Evolutionary conservation across 1,284 basidiomycete genomes (phyloP).

Genomic region (Irpex sp.): DNA sequence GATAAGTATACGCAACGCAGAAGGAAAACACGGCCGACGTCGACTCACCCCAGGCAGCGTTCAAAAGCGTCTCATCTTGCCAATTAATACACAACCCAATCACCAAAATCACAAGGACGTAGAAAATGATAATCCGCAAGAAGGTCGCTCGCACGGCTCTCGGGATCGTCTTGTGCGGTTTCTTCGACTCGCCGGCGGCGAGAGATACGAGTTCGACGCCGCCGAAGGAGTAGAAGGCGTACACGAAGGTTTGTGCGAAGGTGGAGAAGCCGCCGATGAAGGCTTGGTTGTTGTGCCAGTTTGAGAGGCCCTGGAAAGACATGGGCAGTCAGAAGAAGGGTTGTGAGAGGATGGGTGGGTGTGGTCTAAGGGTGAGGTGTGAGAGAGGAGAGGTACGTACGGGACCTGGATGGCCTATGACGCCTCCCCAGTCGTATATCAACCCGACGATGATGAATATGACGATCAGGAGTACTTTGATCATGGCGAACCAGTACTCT

Average conservation of each 20-base stretch:
- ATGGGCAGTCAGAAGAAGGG: too few species aligned
- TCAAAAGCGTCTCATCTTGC: slow-evolving; percentile 43
- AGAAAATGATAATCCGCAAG: slow-evolving; percentile 62
- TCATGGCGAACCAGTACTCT: slow-evolving; percentile 31
- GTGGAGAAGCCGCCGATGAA: slow-evolving; percentile 52
- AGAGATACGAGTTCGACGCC: slow-evolving; percentile 73
- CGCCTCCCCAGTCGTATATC: slow-evolving; percentile 52
- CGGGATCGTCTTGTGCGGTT: slow-evolving; percentile 60
- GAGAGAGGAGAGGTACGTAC: slow-evolving; percentile 21
- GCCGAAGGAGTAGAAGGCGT: slow-evolving; percentile 67
- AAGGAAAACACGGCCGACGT: not conserved
- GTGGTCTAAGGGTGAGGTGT: not conserved
- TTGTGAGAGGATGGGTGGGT: not conserved
- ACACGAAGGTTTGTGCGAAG: slow-evolving; percentile 53
- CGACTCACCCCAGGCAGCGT: slow-evolving; percentile 37
- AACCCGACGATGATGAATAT: slow-evolving; percentile 30
- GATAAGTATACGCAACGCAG: not conserved
- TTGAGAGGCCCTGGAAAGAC: slow-evolving; percentile 41
- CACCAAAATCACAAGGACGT: slow-evolving; percentile 51
- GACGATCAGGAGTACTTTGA: slow-evolving; percentile 29
- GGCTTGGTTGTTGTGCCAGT: slow-evolving; percentile 47
- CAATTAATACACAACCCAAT: slow-evolving; percentile 57
- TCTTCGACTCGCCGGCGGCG: slow-evolving; percentile 58
- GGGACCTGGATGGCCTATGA: slow-evolving; percentile 51
- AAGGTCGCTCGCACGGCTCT: slow-evolving; percentile 70